Percentiles rank a stretch among this genome's conserved stretches.
Conservation (phyloP, 805 yeast species). For the Saturnispora quitensis region DNA sequence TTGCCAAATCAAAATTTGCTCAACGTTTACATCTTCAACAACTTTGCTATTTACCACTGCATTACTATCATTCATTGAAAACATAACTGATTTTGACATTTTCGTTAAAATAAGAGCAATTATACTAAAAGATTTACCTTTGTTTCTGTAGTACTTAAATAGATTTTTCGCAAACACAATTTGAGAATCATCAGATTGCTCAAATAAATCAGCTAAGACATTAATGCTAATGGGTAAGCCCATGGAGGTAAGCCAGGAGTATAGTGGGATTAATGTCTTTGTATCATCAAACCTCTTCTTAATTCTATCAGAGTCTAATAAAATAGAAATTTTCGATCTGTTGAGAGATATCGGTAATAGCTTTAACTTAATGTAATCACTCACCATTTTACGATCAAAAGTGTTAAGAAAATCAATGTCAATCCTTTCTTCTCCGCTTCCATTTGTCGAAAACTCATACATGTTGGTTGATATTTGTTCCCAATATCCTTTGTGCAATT, state of each 20-base stretch:
- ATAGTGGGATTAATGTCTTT: slow-evolving; percentile 32
- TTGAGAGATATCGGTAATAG: slow-evolving; percentile 30
- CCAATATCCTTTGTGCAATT: slow-evolving; percentile 39
- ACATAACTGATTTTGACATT: slow-evolving; percentile 14
- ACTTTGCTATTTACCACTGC: neutral
- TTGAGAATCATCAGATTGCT: slow-evolving; percentile 31
- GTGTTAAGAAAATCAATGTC: slow-evolving; percentile 26
- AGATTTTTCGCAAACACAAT: slow-evolving; percentile 31
- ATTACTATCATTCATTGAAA: slow-evolving; percentile 1
- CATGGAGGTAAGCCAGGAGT: slow-evolving; percentile 36
- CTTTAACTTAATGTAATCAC: slow-evolving; percentile 26
- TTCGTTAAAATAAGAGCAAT: slow-evolving; percentile 19
- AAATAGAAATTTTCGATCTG: slow-evolving; percentile 35
- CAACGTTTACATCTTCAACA: slow-evolving; percentile 11
- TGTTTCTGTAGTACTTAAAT: slow-evolving; percentile 32
- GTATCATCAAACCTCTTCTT: slow-evolving; percentile 30
- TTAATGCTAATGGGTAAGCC: slow-evolving; percentile 38
- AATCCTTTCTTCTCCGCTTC: slow-evolving; percentile 25
- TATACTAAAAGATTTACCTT: slow-evolving; percentile 28
- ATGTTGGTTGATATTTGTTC: slow-evolving; percentile 40
- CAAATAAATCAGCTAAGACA: slow-evolving; percentile 31
- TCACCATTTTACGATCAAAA: slow-evolving; percentile 28
- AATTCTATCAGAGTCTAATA: slow-evolving; percentile 31
- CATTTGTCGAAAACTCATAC: slow-evolving; percentile 31
- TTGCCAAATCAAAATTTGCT: slow-evolving; percentile 18